phyloP scores from a whole-genome alignment of 208 protist genomes.

The Tritrichomonas musculus region DNA sequence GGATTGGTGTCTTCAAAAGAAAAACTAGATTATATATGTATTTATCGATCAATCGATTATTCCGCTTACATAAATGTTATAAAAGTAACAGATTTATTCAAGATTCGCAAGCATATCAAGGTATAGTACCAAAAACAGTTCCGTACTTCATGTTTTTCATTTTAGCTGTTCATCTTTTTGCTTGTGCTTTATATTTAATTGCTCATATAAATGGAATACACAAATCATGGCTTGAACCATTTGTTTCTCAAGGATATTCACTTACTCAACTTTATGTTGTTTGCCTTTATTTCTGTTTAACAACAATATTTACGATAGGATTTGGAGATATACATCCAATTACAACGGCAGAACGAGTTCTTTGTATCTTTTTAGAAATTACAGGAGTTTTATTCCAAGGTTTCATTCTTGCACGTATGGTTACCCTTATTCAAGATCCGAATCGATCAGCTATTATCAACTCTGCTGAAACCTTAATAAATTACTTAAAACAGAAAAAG shows the following conservation, averaged over 20 bases:
- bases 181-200: neutral
- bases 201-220: too few relatives aligned
- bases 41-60: neutral
- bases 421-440: neutral
- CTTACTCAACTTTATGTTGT: neutral
- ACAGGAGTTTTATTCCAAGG: neutral
- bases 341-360: neutral
- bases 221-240: neutral
- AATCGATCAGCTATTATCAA: neutral
- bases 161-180: neutral
- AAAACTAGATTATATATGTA: neutral
- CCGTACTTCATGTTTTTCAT: neutral
- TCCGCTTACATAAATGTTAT: neutral
- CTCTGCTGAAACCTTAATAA: neutral
- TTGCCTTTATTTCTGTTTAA: neutral
- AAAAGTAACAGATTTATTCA: neutral
- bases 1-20: conserved; percentile 5
- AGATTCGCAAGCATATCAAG: neutral
- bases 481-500: neutral
- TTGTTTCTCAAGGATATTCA: neutral
- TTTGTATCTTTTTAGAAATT: neutral
- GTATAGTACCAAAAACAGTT: neutral
- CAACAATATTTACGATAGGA: neutral
- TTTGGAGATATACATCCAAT: conserved; percentile 14
- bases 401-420: neutral